Conservation (phyloP, 2,329 filamentous ascomycete genomes). For the Aspergillus pseudonomiae region DNA sequence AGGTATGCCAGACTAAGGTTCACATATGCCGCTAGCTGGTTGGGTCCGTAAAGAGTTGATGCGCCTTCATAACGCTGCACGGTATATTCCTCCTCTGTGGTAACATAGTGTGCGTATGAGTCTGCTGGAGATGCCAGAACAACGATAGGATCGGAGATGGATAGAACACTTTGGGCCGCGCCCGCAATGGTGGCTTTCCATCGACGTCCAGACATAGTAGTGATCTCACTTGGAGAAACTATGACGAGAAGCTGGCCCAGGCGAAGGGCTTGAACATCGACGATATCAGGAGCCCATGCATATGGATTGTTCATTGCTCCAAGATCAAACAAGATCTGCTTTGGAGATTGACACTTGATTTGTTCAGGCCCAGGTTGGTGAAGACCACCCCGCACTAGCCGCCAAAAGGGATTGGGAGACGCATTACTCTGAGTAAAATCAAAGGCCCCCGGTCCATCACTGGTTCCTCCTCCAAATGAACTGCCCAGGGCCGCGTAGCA, state of each 20-base stretch:
- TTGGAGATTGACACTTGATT: slow-evolving; percentile 73
- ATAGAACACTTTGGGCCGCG: slow-evolving; percentile 27
- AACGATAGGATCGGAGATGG: slow-evolving; percentile 64
- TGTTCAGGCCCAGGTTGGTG: slow-evolving; percentile 48
- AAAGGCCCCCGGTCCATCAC: too few species aligned
- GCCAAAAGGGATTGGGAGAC: too few species aligned
- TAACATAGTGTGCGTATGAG: slow-evolving; percentile 81
- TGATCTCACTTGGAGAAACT: slow-evolving; percentile 82
- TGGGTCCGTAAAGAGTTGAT: slow-evolving; percentile 81
- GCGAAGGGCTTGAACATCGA: slow-evolving; percentile 82
- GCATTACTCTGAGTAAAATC: too few species aligned
- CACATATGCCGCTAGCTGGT: slow-evolving; percentile 83
- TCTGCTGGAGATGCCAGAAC: slow-evolving; percentile 88
- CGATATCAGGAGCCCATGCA: slow-evolving; percentile 86
- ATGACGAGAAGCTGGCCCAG: slow-evolving; percentile 84
- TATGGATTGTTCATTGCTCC: slow-evolving; percentile 80
- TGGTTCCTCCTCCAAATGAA: slow-evolving; percentile 59
- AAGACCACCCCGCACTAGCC: too few species aligned
- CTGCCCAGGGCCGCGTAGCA: slow-evolving; percentile 89
- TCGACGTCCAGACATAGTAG: slow-evolving; percentile 86
- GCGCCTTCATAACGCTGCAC: slow-evolving; percentile 95
- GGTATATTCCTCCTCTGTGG: slow-evolving; percentile 77
- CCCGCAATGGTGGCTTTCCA: slow-evolving; percentile 74
- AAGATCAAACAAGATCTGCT: slow-evolving; percentile 85
- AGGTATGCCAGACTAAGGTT: slow-evolving; percentile 76